phyloP scores from a whole-genome alignment of 1,284 basidiomycete species.

The Sporisorium sorghi region DNA sequence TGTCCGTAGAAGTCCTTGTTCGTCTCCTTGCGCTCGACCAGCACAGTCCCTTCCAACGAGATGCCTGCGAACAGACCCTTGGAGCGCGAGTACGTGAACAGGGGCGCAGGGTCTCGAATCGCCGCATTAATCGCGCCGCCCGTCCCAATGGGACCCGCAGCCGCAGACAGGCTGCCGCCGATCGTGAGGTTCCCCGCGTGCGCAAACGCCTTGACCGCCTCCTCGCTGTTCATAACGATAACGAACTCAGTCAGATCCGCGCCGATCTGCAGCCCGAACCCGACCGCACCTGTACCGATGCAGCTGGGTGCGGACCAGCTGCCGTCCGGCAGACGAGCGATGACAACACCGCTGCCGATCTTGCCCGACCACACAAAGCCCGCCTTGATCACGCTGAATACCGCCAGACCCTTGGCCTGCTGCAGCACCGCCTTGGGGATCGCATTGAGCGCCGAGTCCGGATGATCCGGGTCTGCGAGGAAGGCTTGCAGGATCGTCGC shows the following conservation, averaged over 20 bases:
- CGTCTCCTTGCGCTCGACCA: slow-evolving; percentile 90
- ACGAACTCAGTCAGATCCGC: slow-evolving; percentile 74
- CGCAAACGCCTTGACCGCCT: slow-evolving; percentile 93
- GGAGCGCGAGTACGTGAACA: slow-evolving; percentile 96
- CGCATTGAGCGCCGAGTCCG: slow-evolving; percentile 90
- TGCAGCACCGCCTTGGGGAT: slow-evolving; percentile 94
- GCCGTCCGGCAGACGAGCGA: slow-evolving; percentile 92
- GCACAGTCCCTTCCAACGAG: slow-evolving; percentile 91
- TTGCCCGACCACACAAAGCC: slow-evolving; percentile 97
- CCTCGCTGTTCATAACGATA: slow-evolving; percentile 94
- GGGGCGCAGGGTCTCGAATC: slow-evolving; percentile 90
- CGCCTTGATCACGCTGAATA: slow-evolving; percentile 87
- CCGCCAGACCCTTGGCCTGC: slow-evolving; percentile 83
- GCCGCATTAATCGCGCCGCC: slow-evolving; percentile 89
- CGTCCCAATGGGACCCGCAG: slow-evolving; percentile 82
- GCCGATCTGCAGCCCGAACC: slow-evolving; percentile 93
- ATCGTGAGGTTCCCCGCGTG: slow-evolving; percentile 96
- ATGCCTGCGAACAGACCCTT: slow-evolving; percentile 95
- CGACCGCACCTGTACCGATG: slow-evolving; percentile 89
- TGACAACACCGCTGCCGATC: slow-evolving; percentile 92
- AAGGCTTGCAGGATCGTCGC: slow-evolving; percentile 90
- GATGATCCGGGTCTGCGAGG: slow-evolving; percentile 87
- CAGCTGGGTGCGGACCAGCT: slow-evolving; percentile 97
- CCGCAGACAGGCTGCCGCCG: slow-evolving; percentile 73
- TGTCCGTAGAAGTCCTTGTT: slow-evolving; percentile 90